A percentile compares a stretch with the other conserved stretches of the same genome.
Conservation (phyloP, 2,329 filamentous ascomycete genomes). For the Diaporthe ampelina region DNA sequence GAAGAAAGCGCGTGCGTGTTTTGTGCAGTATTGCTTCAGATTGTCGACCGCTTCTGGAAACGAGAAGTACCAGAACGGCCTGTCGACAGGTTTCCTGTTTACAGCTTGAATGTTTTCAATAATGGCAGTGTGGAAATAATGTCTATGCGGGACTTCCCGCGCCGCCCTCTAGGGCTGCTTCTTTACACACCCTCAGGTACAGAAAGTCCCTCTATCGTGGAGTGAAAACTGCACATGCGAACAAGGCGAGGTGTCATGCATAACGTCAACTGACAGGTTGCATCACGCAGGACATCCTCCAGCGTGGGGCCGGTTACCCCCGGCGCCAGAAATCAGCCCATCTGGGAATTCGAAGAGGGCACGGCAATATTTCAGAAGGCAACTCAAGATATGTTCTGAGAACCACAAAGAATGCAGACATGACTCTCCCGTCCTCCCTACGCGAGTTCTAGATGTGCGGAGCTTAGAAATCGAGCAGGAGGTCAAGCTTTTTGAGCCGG, state of each 20-base stretch:
- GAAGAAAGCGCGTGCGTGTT: too few relatives aligned
- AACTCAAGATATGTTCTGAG: not conserved
- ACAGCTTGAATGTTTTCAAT: too few relatives aligned
- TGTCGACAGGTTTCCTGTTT: too few relatives aligned
- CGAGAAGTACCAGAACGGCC: too few relatives aligned
- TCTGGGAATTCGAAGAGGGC: not conserved
- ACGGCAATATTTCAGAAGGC: not conserved
- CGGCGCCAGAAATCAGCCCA: not conserved
- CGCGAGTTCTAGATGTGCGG: not conserved
- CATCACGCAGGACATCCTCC: not conserved
- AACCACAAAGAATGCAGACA: not conserved
- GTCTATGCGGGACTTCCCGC: too few relatives aligned
- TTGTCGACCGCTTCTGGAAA: too few relatives aligned
- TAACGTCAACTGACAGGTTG: not conserved
- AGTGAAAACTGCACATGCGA: too few relatives aligned
- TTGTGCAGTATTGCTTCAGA: too few relatives aligned
- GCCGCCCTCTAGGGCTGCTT: too few relatives aligned
- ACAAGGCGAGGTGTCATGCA: not conserved
- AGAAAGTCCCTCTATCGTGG: too few relatives aligned
- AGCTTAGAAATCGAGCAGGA: not conserved
- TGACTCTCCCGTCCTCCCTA: not conserved
- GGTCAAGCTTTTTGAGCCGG: not conserved
- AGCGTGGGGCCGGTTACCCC: not conserved
- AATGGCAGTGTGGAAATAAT: too few relatives aligned
- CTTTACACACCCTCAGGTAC: too few relatives aligned